Percentiles rank a stretch among this genome's conserved stretches.
Conservation (phyloP, 2,329 filamentous ascomycete genomes). For the Grosmannia penicillata region DNA sequence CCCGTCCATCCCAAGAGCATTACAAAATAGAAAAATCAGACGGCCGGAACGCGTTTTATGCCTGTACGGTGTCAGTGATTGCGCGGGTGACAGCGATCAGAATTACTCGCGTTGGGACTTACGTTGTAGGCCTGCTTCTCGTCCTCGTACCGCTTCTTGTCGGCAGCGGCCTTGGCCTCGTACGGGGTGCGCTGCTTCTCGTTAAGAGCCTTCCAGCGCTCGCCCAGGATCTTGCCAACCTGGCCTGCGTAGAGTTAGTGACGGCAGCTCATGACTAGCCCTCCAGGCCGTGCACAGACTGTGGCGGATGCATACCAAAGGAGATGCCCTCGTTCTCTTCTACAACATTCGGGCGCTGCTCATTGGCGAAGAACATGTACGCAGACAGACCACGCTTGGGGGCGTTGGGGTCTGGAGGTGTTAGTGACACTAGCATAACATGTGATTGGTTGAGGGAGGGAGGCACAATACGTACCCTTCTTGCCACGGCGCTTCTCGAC, state of each 20-base stretch:
- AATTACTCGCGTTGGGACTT: too few species aligned
- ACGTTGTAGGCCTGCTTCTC: constrained; percentile 93
- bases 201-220: constrained; percentile 94
- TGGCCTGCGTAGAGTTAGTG: too few species aligned
- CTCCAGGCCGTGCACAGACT: too few species aligned
- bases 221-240: constrained; percentile 94
- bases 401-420: constrained; percentile 71
- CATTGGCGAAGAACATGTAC: constrained; percentile 99
- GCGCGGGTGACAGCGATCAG: background rate
- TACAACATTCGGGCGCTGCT: constrained; percentile 94
- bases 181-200: constrained; percentile 90
- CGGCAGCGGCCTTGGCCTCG: constrained; percentile 86
- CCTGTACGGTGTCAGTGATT: background rate
- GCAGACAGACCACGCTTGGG: constrained; percentile 98
- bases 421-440: background rate
- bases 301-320: too few species aligned
- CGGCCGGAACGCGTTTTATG: constrained; percentile 1
- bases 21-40: constrained; percentile 5
- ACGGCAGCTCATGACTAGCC: too few species aligned
- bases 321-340: constrained; percentile 96
- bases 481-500: constrained; percentile 40
- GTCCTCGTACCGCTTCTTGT: constrained; percentile 99
- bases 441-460: too few species aligned
- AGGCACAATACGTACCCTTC: constrained; percentile 47
- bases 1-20: constrained; percentile 8